Conservation (phyloP, 179 eudicot genomes). For the Silene noctiflora region DNA sequence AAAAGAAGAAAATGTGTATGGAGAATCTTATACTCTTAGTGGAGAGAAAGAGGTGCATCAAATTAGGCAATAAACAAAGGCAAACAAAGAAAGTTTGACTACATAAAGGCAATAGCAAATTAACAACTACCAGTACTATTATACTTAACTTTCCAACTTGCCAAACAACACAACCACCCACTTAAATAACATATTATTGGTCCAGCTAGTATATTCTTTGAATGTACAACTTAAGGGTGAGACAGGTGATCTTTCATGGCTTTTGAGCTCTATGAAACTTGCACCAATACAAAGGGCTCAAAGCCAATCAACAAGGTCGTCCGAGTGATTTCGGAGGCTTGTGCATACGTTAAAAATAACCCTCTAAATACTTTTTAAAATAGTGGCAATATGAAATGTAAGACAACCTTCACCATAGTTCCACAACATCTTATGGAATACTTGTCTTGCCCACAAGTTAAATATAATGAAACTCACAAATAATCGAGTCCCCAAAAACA, state of each 20-base stretch:
- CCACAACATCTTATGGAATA: background rate
- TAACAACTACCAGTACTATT: constrained; percentile 4
- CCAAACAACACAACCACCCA: constrained; percentile 13
- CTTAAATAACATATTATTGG: constrained; percentile 16
- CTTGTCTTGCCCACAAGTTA: background rate
- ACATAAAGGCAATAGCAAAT: background rate
- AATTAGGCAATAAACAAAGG: constrained; percentile 15
- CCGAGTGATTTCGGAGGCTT: background rate
- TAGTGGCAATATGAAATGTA: background rate
- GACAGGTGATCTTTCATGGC: constrained; percentile 6
- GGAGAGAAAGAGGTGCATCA: constrained; percentile 7
- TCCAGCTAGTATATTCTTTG: constrained; percentile 16
- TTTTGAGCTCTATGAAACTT: background rate
- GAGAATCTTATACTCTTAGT: background rate
- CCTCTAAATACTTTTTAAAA: background rate
- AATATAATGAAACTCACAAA: no score
- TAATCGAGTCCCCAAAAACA: background rate
- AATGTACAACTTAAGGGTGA: background rate
- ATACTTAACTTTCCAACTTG: constrained; percentile 3
- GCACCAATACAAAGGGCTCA: background rate
- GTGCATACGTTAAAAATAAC: background rate
- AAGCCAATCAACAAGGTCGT: background rate
- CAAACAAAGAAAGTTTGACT: constrained; percentile 7
- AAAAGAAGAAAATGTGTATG: background rate
- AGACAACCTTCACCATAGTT: background rate